These are phyloP conservation scores for Perkinsus chesapeaki DNA, from an alignment of 169 alveolate species.

Conservation along the genomic window DNA sequence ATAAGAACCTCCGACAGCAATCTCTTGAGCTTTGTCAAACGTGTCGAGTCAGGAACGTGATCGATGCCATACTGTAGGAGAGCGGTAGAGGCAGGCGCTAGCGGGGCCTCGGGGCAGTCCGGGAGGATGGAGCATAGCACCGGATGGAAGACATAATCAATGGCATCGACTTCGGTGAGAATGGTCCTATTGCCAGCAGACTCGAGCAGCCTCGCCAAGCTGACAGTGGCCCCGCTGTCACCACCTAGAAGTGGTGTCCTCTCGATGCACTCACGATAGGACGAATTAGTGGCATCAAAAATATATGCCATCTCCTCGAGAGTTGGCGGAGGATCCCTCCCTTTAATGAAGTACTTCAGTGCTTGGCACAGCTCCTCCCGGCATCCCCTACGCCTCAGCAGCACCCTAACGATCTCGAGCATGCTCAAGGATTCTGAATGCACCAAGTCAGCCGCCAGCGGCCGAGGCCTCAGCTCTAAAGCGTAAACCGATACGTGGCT, in stretches of 20 bases:
- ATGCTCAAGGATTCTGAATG: background rate
- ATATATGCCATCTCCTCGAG: background rate
- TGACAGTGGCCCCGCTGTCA: background rate
- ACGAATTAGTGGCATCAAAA: background rate
- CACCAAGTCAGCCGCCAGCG: background rate
- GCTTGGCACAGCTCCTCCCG: background rate
- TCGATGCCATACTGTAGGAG: background rate
- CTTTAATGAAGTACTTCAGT: background rate
- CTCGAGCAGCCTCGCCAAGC: background rate
- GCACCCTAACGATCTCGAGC: background rate
- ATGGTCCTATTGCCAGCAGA: background rate
- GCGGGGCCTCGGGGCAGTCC: background rate
- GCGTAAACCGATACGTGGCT: background rate
- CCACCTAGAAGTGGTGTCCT: background rate
- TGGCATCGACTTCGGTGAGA: background rate
- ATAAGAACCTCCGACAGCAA: background rate
- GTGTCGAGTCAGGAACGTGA: background rate
- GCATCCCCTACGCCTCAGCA: background rate
- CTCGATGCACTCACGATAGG: background rate
- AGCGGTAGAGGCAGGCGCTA: background rate
- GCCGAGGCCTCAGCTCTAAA: background rate
- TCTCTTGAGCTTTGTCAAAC: background rate
- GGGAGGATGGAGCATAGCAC: background rate
- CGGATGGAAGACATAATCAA: background rate
- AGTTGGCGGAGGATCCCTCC: background rate